phyloP scores from a whole-genome alignment of 176 grass and related monocot species.

The Leersia perrieri region DNA sequence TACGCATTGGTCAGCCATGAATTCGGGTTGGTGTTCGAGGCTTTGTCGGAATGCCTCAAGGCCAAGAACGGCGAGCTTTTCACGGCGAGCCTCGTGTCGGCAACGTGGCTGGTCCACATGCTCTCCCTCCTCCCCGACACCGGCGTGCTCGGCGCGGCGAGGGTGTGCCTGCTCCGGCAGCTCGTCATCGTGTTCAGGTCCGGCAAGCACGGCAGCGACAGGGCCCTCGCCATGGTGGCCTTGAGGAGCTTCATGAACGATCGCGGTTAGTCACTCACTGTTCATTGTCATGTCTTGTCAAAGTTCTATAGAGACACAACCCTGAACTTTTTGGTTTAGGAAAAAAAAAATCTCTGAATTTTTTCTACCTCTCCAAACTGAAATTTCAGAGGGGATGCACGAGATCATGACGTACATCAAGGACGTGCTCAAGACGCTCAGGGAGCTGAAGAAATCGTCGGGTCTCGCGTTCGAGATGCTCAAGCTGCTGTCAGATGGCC shows the following conservation, averaged over 20 bases:
- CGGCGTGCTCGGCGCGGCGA: conserved; percentile 56
- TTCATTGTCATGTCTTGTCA: background rate
- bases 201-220: conserved; percentile 60
- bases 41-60: conserved; percentile 53
- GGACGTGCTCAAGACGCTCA: conserved; percentile 55
- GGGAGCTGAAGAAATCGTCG: conserved; percentile 71
- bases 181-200: conserved; percentile 58
- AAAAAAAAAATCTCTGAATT: background rate
- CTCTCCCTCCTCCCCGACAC: conserved; percentile 67
- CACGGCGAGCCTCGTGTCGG: conserved; percentile 59
- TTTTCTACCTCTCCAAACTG: background rate
- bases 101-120: conserved; percentile 63
- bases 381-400: conserved; percentile 57
- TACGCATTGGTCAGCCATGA: conserved; percentile 70
- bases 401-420: conserved; percentile 63
- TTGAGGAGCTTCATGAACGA: conserved; percentile 73
- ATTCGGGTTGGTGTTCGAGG: conserved; percentile 71
- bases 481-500: conserved; percentile 66
- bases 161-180: conserved; percentile 62
- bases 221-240: conserved; percentile 63
- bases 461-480: conserved; percentile 70
- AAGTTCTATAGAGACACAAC: too few species aligned
- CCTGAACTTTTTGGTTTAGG: background rate
- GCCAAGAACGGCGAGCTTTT: conserved; percentile 52
- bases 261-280: conserved; percentile 11